Evolutionary conservation across 2,329 filamentous ascomycete species (phyloP).

Genomic region (Ophiosphaerella narmari): DNA sequence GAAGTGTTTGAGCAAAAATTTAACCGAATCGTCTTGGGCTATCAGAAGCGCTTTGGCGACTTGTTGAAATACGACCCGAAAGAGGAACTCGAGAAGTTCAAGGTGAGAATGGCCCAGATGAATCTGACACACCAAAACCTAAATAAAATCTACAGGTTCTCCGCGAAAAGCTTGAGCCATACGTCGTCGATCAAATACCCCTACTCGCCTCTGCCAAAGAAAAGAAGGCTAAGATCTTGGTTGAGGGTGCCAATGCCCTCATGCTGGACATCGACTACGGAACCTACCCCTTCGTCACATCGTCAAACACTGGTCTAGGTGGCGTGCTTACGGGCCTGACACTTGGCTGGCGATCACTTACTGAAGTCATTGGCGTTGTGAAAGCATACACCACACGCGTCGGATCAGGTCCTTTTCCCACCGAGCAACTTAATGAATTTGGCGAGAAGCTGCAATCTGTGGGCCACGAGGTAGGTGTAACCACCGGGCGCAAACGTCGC

Average conservation of each 20-base stretch:
- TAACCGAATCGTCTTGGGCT: slow-evolving; percentile 64
- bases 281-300: slow-evolving; percentile 66
- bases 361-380: slow-evolving; percentile 67
- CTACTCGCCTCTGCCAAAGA: slow-evolving; percentile 67
- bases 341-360: slow-evolving; percentile 64
- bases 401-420: slow-evolving; percentile 66
- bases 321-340: slow-evolving; percentile 68
- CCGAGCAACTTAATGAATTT: slow-evolving; percentile 63
- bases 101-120: slow-evolving; percentile 43
- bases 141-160: slow-evolving; percentile 49
- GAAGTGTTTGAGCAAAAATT: slow-evolving; percentile 69
- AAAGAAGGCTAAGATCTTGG: slow-evolving; percentile 63
- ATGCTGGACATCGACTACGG: slow-evolving; percentile 66
- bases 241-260: slow-evolving; percentile 71
- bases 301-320: slow-evolving; percentile 63
- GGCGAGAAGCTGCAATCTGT: slow-evolving; percentile 62
- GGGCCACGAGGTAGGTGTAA: slow-evolving; percentile 61
- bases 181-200: slow-evolving; percentile 69
- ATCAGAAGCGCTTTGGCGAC: slow-evolving; percentile 71
- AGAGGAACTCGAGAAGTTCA: slow-evolving; percentile 68
- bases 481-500: slow-evolving; percentile 64
- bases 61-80: slow-evolving; percentile 70
- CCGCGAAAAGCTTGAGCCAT: slow-evolving; percentile 61
- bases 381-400: slow-evolving; percentile 71
- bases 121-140: neutral